Conservation (phyloP, 169 alveolate species). For the Plasmodium gonderi region DNA sequence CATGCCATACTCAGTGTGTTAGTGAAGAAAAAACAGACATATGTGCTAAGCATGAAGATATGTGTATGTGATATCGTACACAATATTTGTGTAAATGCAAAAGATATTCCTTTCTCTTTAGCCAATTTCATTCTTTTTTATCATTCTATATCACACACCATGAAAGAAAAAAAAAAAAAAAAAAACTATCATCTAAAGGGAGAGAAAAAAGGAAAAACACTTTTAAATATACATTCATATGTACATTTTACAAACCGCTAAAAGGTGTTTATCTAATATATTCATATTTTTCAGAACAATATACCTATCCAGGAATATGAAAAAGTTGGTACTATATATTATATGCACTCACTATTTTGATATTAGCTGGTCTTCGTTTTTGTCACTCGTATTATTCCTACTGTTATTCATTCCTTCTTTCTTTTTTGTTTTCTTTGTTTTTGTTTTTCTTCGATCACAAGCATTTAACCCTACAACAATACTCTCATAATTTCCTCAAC, state of each 20-base stretch:
- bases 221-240: not conserved
- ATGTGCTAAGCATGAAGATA: not conserved
- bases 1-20: not conserved
- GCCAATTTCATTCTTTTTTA: not conserved
- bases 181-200: no score
- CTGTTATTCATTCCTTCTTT: not conserved
- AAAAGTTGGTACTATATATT: not conserved
- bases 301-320: not conserved
- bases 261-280: not conserved
- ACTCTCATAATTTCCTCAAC: not conserved
- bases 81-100: not conserved
- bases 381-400: not conserved
- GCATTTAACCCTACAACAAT: not conserved
- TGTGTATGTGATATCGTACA: not conserved
- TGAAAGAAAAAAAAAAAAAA: not conserved
- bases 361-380: no score
- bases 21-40: not conserved
- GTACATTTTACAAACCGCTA: not conserved
- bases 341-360: not conserved
- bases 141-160: not conserved
- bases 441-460: no score
- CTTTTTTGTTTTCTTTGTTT: not conserved
- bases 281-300: not conserved
- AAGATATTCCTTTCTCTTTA: not conserved
- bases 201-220: not conserved